These are phyloP conservation scores for Macrocystidia cucumis DNA, from an alignment of 1,284 basidiomycete genomes.

Conservation along the genomic window DNA sequence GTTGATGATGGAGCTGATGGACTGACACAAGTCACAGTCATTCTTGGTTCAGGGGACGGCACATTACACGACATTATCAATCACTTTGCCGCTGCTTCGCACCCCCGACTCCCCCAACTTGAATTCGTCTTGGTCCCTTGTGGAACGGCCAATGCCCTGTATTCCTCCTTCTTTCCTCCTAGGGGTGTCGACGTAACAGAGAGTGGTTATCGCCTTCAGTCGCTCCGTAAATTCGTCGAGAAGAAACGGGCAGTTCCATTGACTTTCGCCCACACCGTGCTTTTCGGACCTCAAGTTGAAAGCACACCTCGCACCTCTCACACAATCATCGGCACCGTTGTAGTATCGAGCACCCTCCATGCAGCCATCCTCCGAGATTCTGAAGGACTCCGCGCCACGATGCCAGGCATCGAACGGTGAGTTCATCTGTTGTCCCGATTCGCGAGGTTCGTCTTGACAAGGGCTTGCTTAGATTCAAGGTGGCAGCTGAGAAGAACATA, in stretches of 20 bases:
- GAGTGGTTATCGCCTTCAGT: slow-evolving; percentile 41
- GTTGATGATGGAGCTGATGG: slow-evolving; percentile 2
- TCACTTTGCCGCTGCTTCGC: slow-evolving; percentile 30
- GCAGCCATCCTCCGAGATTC: slow-evolving; percentile 81
- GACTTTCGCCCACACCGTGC: slow-evolving; percentile 48
- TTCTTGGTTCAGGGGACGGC: slow-evolving; percentile 85
- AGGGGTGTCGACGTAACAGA: slow-evolving; percentile 14
- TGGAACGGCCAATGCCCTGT: slow-evolving; percentile 96
- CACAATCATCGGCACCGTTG: slow-evolving; percentile 43
- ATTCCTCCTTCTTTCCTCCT: slow-evolving; percentile 53
- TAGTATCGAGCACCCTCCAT: slow-evolving; percentile 80
- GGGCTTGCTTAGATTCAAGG: slow-evolving; percentile 41
- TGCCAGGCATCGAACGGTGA: slow-evolving; percentile 76
- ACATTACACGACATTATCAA: slow-evolving; percentile 84
- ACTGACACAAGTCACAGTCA: slow-evolving; percentile 30
- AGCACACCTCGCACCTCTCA: slow-evolving; percentile 10
- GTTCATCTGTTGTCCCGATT: slow-evolving; percentile 3
- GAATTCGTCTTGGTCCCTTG: slow-evolving; percentile 60
- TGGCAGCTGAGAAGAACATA: slow-evolving; percentile 75
- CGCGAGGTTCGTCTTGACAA: neutral
- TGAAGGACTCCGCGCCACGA: slow-evolving; percentile 58
- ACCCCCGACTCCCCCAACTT: slow-evolving; percentile 16
- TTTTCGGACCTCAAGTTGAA: slow-evolving; percentile 27
- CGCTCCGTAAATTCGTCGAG: slow-evolving; percentile 40
- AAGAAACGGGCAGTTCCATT: slow-evolving; percentile 34